Evolutionary conservation across 192 early-diverging fungal genomes (phyloP), one percentile per base, ranked within the genome.

Genomic region (Backusella tarrabulga): DNA sequence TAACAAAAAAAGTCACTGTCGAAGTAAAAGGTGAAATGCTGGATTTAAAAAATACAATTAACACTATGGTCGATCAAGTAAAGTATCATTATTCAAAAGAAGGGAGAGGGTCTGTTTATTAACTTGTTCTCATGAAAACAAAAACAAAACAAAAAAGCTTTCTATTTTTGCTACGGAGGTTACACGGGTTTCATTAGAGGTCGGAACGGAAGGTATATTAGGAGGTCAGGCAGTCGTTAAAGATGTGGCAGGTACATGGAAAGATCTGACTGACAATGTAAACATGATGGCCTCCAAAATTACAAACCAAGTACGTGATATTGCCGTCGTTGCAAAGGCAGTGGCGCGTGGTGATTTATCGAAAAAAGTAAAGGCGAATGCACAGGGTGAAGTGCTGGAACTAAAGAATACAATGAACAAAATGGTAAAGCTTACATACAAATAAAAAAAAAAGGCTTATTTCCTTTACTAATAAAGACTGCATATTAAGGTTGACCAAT

Each of bases 1-100:
- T 88, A 63, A 84, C 86, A 35, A 89, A 91, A 35, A 85, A 88
- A 66, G 86, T 91, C 75, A 85, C 87, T 0, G 85, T 85, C 32
- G 89, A 89, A 67, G 81, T 90, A 73, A 88, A 85, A 6, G 85
- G 81, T 3, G 86, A 91, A 74, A 88, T 89, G 71, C 81, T 87
- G 29, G 88, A 88, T 50, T 82, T 91, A 12, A 86, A 87, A 26
- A 76, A 81, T 38, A 87, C 87, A 0, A 88, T 88, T 23, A 88
- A 88, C 70, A 87, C 85, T 19, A 86, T 93, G 74, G 90, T 91
- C 6, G 89, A 92, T 46, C 86, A 87, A 73, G 77, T 84, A 67
- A 69, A 70, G 36, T 70, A 68, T 17, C 76, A 76, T 46, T 75
- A 15, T 78, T 19, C 11, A 70, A 70, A 70, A 70, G 2, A 70